phyloP scores from a whole-genome alignment of 2,329 filamentous ascomycete species.

The Pseudogymnoascus sp. region DNA sequence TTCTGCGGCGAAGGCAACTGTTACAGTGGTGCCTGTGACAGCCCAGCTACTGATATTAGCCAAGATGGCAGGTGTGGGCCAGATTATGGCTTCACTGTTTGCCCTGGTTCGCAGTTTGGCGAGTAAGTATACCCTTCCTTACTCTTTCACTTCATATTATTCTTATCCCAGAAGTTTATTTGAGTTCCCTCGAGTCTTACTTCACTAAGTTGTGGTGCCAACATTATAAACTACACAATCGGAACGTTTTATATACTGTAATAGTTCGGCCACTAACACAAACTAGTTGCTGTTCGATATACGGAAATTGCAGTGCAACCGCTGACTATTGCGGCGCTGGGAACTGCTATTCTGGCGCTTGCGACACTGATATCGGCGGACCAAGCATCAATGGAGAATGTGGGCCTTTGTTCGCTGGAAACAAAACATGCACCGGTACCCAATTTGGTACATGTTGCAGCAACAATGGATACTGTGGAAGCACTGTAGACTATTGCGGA shows the following conservation, averaged over 20 bases:
- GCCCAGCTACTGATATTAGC: slow-evolving; percentile 9
- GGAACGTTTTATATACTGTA: no score
- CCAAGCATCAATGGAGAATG: slow-evolving; percentile 22
- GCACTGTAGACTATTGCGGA: slow-evolving; percentile 21
- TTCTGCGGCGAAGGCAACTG: no score
- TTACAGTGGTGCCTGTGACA: neutral
- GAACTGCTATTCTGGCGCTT: slow-evolving; percentile 9
- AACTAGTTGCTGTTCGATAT: slow-evolving; percentile 11
- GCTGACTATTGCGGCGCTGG: slow-evolving; percentile 19
- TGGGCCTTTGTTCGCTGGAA: slow-evolving; percentile 24
- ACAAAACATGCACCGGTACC: slow-evolving; percentile 26
- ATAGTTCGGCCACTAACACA: no score
- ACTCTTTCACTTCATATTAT: no score
- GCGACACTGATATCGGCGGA: slow-evolving; percentile 21
- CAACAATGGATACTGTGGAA: slow-evolving; percentile 23
- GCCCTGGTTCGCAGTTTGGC: slow-evolving; percentile 11
- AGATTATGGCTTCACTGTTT: slow-evolving; percentile 4
- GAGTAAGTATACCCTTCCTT: neutral
- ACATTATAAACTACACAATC: no score
- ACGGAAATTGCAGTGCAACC: slow-evolving; percentile 12
- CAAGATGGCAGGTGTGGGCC: slow-evolving; percentile 14
- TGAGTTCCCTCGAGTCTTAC: no score
- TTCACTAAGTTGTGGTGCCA: no score
- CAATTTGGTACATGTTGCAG: slow-evolving; percentile 26
- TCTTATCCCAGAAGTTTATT: no score